phyloP scores from a whole-genome alignment of 2,329 filamentous ascomycete species.

The Nothomitra cinnamomea region DNA sequence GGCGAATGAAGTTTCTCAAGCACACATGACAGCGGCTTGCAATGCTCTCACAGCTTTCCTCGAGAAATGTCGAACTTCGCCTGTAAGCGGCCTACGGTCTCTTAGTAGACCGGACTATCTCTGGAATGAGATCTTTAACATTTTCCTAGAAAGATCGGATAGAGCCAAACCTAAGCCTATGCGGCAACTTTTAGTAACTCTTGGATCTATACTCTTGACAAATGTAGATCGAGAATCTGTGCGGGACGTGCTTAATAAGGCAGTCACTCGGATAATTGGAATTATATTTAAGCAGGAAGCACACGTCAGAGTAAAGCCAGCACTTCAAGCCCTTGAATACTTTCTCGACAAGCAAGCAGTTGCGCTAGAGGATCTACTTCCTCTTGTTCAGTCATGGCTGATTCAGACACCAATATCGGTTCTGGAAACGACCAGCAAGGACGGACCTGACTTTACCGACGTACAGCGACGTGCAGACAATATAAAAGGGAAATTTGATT shows the following conservation, averaged over 20 bases:
- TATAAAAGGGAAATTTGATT: neutral
- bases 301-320: slow-evolving; percentile 50
- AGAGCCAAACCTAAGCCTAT: slow-evolving; percentile 4
- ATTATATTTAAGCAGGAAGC: slow-evolving; percentile 43
- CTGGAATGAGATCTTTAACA: slow-evolving; percentile 1
- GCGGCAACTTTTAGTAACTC: slow-evolving; percentile 1
- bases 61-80: neutral
- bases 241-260: neutral
- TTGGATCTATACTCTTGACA: neutral
- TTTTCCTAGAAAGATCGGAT: slow-evolving; percentile 5
- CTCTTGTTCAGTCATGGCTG: slow-evolving; percentile 16
- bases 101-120: slow-evolving; percentile 1
- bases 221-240: neutral
- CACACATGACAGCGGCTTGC: slow-evolving; percentile 3
- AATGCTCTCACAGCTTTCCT: slow-evolving; percentile 4
- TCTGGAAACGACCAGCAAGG: neutral
- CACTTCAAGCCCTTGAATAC: slow-evolving; percentile 48
- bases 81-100: neutral
- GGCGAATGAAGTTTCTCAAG: neutral
- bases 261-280: slow-evolving; percentile 29
- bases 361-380: slow-evolving; percentile 9
- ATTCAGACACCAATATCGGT: neutral
- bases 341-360: slow-evolving; percentile 45
- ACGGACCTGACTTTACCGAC: neutral
- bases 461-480: neutral